phyloP scores from a whole-genome alignment of 169 alveolate species.

The Plasmodium gonderi region DNA sequence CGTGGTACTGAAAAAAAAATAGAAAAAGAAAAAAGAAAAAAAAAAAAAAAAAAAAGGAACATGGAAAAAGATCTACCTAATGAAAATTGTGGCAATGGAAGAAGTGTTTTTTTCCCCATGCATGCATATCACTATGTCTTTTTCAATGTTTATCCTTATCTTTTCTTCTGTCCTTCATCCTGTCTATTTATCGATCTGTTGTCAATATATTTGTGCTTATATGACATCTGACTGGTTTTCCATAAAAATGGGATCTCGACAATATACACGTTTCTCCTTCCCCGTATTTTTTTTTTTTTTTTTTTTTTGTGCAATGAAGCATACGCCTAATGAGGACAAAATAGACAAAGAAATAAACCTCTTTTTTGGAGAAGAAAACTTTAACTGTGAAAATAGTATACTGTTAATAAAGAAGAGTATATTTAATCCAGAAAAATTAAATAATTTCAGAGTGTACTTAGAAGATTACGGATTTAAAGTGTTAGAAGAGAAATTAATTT shows the following conservation, averaged over 20 bases:
- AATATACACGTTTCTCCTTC: not conserved
- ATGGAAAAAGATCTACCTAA: not conserved
- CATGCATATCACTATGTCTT: too few species aligned
- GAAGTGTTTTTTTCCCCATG: not conserved
- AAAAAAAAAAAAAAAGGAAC: not conserved
- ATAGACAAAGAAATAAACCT: conserved; percentile 65
- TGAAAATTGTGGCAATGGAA: not conserved
- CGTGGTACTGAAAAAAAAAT: conserved; percentile 28
- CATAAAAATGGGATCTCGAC: too few species aligned
- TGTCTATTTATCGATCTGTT: too few species aligned
- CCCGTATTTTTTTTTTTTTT: not conserved
- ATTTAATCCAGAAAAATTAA: conserved; percentile 5
- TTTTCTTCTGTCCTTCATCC: not conserved
- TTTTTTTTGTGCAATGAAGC: conserved; percentile 26
- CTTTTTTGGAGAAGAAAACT: conserved; percentile 40
- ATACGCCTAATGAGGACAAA: conserved; percentile 31
- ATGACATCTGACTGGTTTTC: too few species aligned
- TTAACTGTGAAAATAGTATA: conserved; percentile 38
- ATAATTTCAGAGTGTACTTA: conserved; percentile 21
- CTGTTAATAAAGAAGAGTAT: conserved; percentile 3
- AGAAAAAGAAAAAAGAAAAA: not conserved
- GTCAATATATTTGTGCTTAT: too few species aligned
- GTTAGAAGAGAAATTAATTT: conserved; percentile 48
- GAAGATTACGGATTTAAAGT: conserved; percentile 41
- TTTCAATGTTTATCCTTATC: not conserved